Evolutionary conservation across 768 basidiomycete species (phyloP).

Genomic region (Royoungia palumana): DNA sequence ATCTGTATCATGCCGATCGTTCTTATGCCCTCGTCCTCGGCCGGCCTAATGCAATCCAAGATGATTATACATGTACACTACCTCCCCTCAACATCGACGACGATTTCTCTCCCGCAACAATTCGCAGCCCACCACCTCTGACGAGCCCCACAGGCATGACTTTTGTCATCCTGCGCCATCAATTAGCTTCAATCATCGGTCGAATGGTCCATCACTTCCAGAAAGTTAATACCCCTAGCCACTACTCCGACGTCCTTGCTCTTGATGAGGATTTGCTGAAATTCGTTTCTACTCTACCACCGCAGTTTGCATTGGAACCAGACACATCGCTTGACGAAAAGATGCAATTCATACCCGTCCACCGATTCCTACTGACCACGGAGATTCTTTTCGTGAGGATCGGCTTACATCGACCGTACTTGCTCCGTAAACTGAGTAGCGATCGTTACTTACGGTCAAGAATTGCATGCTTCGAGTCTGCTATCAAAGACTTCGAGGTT

Average conservation of each 20-base stretch:
- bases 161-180: constrained; percentile 82
- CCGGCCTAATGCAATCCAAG: constrained; percentile 85
- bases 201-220: constrained; percentile 93
- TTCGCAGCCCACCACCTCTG: constrained; percentile 54
- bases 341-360: constrained; percentile 66
- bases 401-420: constrained; percentile 83
- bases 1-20: constrained; percentile 90
- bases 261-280: constrained; percentile 82
- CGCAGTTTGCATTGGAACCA: constrained; percentile 71
- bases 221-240: constrained; percentile 69
- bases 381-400: constrained; percentile 86
- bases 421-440: constrained; percentile 68
- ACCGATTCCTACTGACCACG: constrained; percentile 85
- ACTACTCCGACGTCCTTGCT: constrained; percentile 77
- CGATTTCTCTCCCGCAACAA: constrained; percentile 42
- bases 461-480: constrained; percentile 86
- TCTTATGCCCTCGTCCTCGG: constrained; percentile 91
- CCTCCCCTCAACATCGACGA: constrained; percentile 73
- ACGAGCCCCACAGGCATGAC: constrained; percentile 79
- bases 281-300: constrained; percentile 74
- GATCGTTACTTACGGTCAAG: constrained; percentile 82
- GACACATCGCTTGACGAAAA: constrained; percentile 74
- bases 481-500: constrained; percentile 81
- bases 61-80: constrained; percentile 81
- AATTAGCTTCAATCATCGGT: constrained; percentile 80